A percentile compares a stretch with the other conserved stretches of the same genome.
Conservation (phyloP, 306 rosid genomes). For the Dicorynia guianensis region DNA sequence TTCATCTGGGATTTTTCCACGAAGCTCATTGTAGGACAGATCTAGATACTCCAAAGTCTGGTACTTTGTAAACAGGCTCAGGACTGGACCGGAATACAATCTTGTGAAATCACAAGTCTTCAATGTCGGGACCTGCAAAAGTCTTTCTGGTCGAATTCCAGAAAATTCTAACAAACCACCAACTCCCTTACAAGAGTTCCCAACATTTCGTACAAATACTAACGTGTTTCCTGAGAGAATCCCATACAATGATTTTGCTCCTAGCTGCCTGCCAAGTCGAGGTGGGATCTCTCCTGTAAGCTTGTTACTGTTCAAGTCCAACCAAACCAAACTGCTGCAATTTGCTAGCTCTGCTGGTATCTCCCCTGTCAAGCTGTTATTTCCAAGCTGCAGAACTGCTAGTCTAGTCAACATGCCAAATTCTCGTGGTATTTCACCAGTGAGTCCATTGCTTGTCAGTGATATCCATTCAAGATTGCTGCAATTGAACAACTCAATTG, state of each 20-base stretch:
- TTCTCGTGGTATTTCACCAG: constrained; percentile 74
- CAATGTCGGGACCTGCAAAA: constrained; percentile 77
- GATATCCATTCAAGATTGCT: constrained; percentile 95
- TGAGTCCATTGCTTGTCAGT: constrained; percentile 80
- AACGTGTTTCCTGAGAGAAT: constrained; percentile 88
- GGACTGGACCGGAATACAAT: constrained; percentile 87
- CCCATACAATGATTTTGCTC: constrained; percentile 81
- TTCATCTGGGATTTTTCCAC: constrained; percentile 88
- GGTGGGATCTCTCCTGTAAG: constrained; percentile 96
- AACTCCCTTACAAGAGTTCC: constrained; percentile 89
- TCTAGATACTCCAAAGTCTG: constrained; percentile 94
- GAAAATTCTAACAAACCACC: constrained; percentile 95
- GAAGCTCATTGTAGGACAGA: constrained; percentile 90
- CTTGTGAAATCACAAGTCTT: constrained; percentile 92
- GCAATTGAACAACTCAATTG: constrained; percentile 78
- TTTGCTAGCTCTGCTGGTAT: constrained; percentile 85
- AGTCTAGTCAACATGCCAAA: constrained; percentile 82
- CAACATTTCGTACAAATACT: constrained; percentile 91
- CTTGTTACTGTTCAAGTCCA: constrained; percentile 97
- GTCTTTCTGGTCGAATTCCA: constrained; percentile 90
- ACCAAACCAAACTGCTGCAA: constrained; percentile 94
- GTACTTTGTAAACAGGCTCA: constrained; percentile 85
- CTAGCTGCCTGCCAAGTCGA: constrained; percentile 88
- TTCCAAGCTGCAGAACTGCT: constrained; percentile 94
- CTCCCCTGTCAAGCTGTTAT: constrained; percentile 82